Conservation (phyloP, 768 basidiomycete species). For the Rhodotorula taiwanensis region DNA sequence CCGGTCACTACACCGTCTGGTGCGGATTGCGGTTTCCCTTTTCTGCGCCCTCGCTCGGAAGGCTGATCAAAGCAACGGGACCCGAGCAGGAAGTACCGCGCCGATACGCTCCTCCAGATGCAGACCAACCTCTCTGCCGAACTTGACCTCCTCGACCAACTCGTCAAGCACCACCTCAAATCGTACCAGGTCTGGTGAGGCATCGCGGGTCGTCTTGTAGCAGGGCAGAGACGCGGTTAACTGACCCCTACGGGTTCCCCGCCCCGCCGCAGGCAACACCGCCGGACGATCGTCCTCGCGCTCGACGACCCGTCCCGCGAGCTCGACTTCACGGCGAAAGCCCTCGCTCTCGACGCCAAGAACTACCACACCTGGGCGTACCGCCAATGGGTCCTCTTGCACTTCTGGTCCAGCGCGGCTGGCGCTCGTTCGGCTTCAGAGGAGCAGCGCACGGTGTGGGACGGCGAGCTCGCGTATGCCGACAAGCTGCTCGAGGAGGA, state of each 20-base stretch:
- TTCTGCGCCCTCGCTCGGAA: too few species aligned
- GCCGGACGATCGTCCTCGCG: slow-evolving; percentile 47
- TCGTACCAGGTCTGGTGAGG: slow-evolving; percentile 92
- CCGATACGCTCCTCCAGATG: slow-evolving; percentile 69
- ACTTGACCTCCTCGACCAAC: slow-evolving; percentile 74
- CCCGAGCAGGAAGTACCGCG: slow-evolving; percentile 97
- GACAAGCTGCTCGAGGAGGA: slow-evolving; percentile 65
- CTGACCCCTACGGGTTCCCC: background rate
- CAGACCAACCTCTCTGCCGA: slow-evolving; percentile 66
- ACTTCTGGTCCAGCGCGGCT: slow-evolving; percentile 50
- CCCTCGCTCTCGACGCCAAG: slow-evolving; percentile 72
- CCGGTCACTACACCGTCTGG: slow-evolving; percentile 97
- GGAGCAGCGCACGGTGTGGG: slow-evolving; percentile 50
- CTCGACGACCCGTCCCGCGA: slow-evolving; percentile 51
- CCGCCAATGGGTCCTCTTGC: slow-evolving; percentile 84
- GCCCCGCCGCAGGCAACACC: slow-evolving; percentile 47
- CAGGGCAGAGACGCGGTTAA: background rate
- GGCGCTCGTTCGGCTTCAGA: background rate
- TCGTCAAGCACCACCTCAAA: slow-evolving; percentile 77
- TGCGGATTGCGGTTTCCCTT: slow-evolving; percentile 46
- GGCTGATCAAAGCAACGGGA: too few species aligned
- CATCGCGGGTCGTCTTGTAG: background rate
- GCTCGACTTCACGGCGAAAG: slow-evolving; percentile 68
- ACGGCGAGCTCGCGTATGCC: slow-evolving; percentile 64
- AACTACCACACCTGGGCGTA: slow-evolving; percentile 99